A percentile compares a stretch with the other conserved stretches of the same genome.
These are phyloP conservation scores for Acorus gramineus DNA, from an alignment of 106 monocot species.

Conservation along the genomic window DNA sequence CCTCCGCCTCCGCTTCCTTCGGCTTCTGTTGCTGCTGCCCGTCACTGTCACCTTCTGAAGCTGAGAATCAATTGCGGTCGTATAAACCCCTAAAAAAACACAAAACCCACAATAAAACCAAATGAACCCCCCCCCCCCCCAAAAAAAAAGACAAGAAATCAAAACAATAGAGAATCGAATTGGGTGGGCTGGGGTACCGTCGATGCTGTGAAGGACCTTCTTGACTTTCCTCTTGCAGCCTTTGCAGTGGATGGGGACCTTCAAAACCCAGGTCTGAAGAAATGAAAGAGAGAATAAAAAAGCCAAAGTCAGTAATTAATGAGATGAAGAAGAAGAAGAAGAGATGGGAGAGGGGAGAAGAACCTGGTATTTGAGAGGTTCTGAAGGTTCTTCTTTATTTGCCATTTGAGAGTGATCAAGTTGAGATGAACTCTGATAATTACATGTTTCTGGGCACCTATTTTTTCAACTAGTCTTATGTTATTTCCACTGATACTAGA, in stretches of 20 bases:
- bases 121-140: background rate
- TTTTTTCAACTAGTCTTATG: too few relatives aligned
- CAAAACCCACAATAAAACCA: too few relatives aligned
- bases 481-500: too few relatives aligned
- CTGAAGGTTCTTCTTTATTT: slow-evolving; percentile 9
- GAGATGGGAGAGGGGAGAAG: too few relatives aligned
- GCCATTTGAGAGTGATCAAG: slow-evolving; percentile 11
- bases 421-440: too few relatives aligned
- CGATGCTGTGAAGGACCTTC: slow-evolving; percentile 43
- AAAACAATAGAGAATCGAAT: background rate
- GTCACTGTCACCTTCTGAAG: slow-evolving; percentile 18
- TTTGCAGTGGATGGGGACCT: slow-evolving; percentile 55
- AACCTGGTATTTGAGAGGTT: slow-evolving; percentile 45
- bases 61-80: slow-evolving; percentile 7
- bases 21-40: background rate
- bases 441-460: too few relatives aligned
- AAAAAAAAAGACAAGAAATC: background rate
- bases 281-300: background rate
- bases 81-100: slow-evolving; percentile 12
- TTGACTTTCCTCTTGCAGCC: slow-evolving; percentile 58
- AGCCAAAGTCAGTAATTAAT: background rate
- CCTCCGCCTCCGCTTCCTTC: background rate
- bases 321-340: background rate
- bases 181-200: slow-evolving; percentile 10
- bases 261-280: slow-evolving; percentile 36